Conservation (phyloP, 1,284 basidiomycete genomes). For the Mycena citricolor region DNA sequence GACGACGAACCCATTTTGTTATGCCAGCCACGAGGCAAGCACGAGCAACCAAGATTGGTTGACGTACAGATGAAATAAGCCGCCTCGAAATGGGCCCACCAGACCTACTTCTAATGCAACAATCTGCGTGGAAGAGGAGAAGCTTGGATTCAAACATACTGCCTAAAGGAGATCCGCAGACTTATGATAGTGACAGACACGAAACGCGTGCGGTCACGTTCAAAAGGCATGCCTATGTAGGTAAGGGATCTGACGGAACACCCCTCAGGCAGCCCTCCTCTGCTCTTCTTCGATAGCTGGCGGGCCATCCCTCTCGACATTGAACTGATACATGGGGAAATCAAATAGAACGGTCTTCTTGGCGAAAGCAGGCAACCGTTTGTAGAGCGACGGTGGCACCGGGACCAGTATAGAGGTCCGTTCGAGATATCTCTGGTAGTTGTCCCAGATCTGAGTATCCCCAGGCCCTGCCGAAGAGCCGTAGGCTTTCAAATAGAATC, state of each 20-base stretch:
- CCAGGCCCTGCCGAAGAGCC: slow-evolving; percentile 35
- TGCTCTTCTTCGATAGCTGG: slow-evolving; percentile 43
- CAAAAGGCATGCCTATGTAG: no score
- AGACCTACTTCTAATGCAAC: no score
- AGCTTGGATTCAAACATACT: no score
- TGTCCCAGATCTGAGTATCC: slow-evolving; percentile 45
- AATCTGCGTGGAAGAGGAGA: no score
- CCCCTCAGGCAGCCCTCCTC: no score
- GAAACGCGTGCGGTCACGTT: no score
- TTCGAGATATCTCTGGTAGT: slow-evolving; percentile 57
- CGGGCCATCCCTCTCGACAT: slow-evolving; percentile 52
- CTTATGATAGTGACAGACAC: no score
- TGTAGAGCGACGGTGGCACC: slow-evolving; percentile 60
- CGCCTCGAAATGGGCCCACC: not conserved
- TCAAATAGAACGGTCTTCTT: slow-evolving; percentile 66
- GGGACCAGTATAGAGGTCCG: slow-evolving; percentile 69
- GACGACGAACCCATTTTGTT: slow-evolving; percentile 18
- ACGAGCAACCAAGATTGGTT: not conserved
- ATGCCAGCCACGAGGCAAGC: slow-evolving; percentile 15
- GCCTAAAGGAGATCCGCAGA: no score
- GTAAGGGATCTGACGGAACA: no score
- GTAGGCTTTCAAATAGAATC: slow-evolving; percentile 61
- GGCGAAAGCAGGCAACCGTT: slow-evolving; percentile 50
- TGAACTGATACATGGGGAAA: slow-evolving; percentile 61
- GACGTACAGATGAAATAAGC: not conserved